These are phyloP conservation scores for Blastocystis sp. DNA, from an alignment of 352 stramenopile genomes.

Conservation along the genomic window DNA sequence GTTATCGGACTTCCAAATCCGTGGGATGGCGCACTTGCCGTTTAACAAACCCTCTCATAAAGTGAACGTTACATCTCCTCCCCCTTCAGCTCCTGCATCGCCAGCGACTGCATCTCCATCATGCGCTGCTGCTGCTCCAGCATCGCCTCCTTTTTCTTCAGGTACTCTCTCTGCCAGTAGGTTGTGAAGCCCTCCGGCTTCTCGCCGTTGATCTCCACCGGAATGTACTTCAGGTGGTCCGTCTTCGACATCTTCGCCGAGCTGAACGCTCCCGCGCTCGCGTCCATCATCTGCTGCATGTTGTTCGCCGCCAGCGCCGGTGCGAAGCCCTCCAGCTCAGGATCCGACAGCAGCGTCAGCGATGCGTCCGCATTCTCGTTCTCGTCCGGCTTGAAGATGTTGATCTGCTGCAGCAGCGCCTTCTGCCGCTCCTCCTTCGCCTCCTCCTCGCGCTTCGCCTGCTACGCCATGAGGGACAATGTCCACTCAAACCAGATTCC, in stretches of 20 bases:
- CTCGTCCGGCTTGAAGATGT: constrained; percentile 25
- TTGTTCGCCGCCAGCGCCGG: constrained; percentile 31
- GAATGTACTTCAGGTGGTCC: constrained; percentile 34
- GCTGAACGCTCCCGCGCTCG: background rate
- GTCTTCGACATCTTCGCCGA: background rate
- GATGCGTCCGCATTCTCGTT: background rate
- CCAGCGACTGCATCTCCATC: constrained; percentile 29
- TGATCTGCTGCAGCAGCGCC: constrained; percentile 55
- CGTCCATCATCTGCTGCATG: constrained; percentile 40
- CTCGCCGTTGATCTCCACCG: constrained; percentile 44
- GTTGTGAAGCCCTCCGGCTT: constrained; percentile 48
- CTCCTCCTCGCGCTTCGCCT: constrained; percentile 26
- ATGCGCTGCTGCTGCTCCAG: constrained; percentile 37
- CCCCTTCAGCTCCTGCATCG: constrained; percentile 20
- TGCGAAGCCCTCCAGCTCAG: constrained; percentile 3
- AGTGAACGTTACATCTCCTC: constrained; percentile 14
- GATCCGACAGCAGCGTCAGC: background rate
- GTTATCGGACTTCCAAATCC: too few species aligned
- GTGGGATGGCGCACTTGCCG: too few species aligned
- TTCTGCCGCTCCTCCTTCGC: background rate
- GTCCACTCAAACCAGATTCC: background rate
- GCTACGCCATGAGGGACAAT: background rate
- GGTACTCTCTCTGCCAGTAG: constrained; percentile 35
- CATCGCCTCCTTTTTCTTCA: constrained; percentile 16
- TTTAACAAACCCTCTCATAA: background rate